A percentile compares a stretch with the other conserved stretches of the same genome.
phyloP scores from a whole-genome alignment of 495 filamentous ascomycete genomes.

The Penicillium malachiteum region DNA sequence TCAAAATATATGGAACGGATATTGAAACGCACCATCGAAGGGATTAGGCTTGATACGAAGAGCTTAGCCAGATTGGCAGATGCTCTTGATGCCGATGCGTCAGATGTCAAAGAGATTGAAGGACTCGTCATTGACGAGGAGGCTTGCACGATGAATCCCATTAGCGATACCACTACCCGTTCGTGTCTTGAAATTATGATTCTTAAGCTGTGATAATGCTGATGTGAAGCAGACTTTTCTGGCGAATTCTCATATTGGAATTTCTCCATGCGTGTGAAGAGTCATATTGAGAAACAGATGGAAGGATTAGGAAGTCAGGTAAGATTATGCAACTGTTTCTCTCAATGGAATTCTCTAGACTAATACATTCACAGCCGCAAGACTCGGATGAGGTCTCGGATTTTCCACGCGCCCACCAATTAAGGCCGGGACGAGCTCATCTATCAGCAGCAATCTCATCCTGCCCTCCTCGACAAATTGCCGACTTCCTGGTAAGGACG shows the following conservation, averaged over 20 bases:
- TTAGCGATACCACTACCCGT: conserved; percentile 32
- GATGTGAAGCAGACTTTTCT: conserved; percentile 30
- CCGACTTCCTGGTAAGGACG: conserved; percentile 33
- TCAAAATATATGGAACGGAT: conserved; percentile 31
- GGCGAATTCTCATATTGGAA: conserved; percentile 45
- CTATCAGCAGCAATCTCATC: conserved; percentile 29
- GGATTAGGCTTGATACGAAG: conserved; percentile 23
- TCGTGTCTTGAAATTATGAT: neutral
- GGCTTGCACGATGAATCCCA: conserved; percentile 30
- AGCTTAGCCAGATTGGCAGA: conserved; percentile 20
- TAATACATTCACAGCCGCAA: neutral
- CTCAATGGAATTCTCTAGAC: too few relatives aligned
- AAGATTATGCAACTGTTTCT: conserved; percentile 2
- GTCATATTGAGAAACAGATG: conserved; percentile 31
- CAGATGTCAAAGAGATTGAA: conserved; percentile 19
- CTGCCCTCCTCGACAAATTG: conserved; percentile 38
- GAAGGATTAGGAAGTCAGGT: conserved; percentile 16
- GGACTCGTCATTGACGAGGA: conserved; percentile 24
- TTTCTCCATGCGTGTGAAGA: conserved; percentile 38
- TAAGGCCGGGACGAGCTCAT: conserved; percentile 23
- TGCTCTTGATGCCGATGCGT: conserved; percentile 11
- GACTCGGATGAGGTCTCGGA: conserved; percentile 18
- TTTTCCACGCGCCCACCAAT: conserved; percentile 30
- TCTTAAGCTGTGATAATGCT: neutral
- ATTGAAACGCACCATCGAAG: conserved; percentile 18